Evolutionary conservation across 164 flowering plant genomes (phyloP), one percentile per base, ranked within the genome.

Genomic region (Kingdonia uniflora): DNA sequence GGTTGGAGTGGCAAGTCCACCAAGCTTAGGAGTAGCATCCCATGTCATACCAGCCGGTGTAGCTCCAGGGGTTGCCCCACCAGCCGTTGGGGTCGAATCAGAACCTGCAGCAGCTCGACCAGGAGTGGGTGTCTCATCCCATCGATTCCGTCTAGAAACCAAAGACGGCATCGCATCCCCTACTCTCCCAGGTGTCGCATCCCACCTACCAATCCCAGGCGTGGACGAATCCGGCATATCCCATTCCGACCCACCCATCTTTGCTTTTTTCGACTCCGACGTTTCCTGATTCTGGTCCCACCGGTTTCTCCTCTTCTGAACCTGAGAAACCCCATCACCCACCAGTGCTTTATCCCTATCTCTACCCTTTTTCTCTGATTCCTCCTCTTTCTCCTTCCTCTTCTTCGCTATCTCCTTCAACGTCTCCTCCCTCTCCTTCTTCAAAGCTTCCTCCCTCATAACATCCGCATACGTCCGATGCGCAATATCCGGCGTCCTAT

Each of bases 101-200:
- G 85, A 66, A 29, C 8, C 35, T 69, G 83, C 96, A 44, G 72
- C 86, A 48, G 85, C 20, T 2, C 98, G 67, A 0, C 98, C 98
- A 11, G 95, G 96, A 0, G 98, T 91, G 0, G 97, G 97, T 0
- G 96, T 91, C 79, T 91, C 98, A 64, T 91, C 98, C 98, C 98
- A 91, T 45, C 98, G 62, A 57, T 91, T 91, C 59, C 84, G 74
- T 62, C 92, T 65, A 0, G 80, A 76, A 4, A 74, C 14, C 35
- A 29, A 3, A 0, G 79, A 72, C 0, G 96, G 90, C 0, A 95
- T 85, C 0, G 95, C 91, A 73, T 85, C 98, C 0, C 71, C 81
- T 5, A 81, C 68, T 49, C 96, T 76, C 24, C 97, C 96, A 0
- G 97, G 97, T 0, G 97, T 90, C 0, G 95, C 91, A 73, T 90